phyloP scores from a whole-genome alignment of 768 basidiomycete genomes.

The Russula sp. region DNA sequence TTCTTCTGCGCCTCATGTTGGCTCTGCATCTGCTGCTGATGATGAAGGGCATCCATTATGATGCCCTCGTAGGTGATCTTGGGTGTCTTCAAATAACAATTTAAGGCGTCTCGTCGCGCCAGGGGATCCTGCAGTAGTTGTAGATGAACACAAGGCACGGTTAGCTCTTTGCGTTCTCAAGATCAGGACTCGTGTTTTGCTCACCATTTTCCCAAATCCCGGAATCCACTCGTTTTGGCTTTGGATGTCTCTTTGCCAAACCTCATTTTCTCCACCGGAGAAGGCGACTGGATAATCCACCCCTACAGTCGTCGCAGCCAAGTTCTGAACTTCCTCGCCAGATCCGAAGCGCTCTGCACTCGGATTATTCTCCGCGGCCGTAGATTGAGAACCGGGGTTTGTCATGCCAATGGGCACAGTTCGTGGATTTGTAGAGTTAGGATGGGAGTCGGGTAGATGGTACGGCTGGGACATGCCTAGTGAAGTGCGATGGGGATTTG shows the following conservation, averaged over 20 bases:
- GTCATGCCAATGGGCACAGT: not conserved
- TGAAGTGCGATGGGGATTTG: not conserved
- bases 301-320: not conserved
- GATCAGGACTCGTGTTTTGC: not conserved
- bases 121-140: conserved; percentile 16
- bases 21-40: conserved; percentile 11
- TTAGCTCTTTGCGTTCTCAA: not conserved
- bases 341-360: conserved; percentile 1
- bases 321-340: conserved; percentile 11
- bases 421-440: conserved; percentile 6
- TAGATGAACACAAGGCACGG: not conserved
- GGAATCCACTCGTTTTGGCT: conserved; percentile 22
- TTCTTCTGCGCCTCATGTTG: conserved; percentile 15
- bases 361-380: conserved; percentile 1
- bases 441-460: conserved; percentile 6
- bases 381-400: not conserved
- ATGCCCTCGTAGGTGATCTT: conserved; percentile 21
- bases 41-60: conserved; percentile 10
- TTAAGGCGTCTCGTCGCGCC: conserved; percentile 17
- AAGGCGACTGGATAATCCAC: not conserved
- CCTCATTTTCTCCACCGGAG: conserved; percentile 8
- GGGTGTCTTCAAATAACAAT: conserved; percentile 17
- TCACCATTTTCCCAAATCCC: conserved; percentile 21
- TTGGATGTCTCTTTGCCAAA: conserved; percentile 14
- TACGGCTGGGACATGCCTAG: conserved; percentile 18